Base-by-base conservation (phyloP, 1,284 basidiomycete genomes). In the Golubevia pallescens region DNA sequence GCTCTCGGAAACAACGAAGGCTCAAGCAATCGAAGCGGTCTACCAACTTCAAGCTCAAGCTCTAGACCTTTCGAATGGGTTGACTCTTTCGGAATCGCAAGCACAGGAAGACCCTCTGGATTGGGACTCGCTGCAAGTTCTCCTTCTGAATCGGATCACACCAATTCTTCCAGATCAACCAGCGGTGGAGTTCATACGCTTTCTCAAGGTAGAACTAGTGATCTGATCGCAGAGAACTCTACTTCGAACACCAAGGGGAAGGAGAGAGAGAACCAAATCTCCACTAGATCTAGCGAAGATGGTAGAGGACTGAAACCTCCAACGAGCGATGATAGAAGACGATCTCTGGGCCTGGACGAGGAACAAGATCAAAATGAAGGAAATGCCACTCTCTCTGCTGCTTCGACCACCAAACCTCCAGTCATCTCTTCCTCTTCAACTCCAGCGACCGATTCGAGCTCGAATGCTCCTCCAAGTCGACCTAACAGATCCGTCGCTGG, bases 321-420 rank as follows among this genome's bases (percentile, higher is more conserved):
- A 10, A 10, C 42, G 16, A 48, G 42, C 42, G 42, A 48, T 48
- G 42, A 48, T 48, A 16, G 70, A 53, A 68, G 69, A 48, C 64
- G 68, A 1, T 70, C 72, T 0, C 63, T 67, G 5, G 76, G 74
- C 14, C 69, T 77, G 60, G 70, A 76, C 23, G 62, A 77, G 54
- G 76, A 78, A 63, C 75, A 77, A 54, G 66, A 68, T 34, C 63
- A 59, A 1, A 58, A 59, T 14, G 74, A 75, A 42, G 63, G 70
- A 16, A 60, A 21, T 21, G 21, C 20, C 6, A 63, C 69, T 24
- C 62, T 63, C 24, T 60, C 67, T 1, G 23, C 65, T 8, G 68
- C 63, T 24, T 53, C 67, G 38, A 55, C 61, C 19, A 58, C n/a
- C 1, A 13, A 51, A 8, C n/a, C 57, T 21, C 32, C 51, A 2